A percentile compares a stretch with the other conserved stretches of the same genome.
Evolutionary conservation across 768 basidiomycete genomes (phyloP).

Genomic region (Rhodotorula paludigena): DNA sequence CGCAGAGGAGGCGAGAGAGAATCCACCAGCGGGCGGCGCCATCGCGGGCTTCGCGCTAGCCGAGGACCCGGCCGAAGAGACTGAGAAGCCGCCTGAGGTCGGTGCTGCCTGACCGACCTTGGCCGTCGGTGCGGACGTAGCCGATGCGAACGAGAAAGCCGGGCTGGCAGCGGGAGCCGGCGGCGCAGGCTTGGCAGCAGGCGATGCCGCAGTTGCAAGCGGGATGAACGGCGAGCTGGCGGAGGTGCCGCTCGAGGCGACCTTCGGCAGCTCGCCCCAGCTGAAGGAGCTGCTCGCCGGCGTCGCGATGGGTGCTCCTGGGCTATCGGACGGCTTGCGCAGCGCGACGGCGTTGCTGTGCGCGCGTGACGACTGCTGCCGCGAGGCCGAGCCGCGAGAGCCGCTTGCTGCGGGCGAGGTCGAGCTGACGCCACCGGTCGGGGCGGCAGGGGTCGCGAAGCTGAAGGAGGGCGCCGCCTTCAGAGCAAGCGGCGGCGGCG

Average conservation of each 20-base stretch:
- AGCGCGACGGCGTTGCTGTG: constrained; percentile 26
- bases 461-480: constrained; percentile 8
- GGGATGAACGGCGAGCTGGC: no score
- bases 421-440: neutral
- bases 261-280: constrained; percentile 26
- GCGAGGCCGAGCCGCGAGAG: constrained; percentile 10
- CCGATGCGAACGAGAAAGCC: neutral
- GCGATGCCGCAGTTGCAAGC: neutral
- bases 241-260: neutral
- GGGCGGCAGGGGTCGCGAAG: neutral
- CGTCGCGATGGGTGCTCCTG: neutral
- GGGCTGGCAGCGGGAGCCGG: neutral
- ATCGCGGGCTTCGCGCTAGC: neutral
- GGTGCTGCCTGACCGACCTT: no score
- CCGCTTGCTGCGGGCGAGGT: neutral
- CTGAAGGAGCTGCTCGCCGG: constrained; percentile 13
- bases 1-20: neutral
- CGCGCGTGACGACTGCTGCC: constrained; percentile 3
- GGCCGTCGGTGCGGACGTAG: neutral
- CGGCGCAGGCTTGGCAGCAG: neutral
- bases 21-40: no score
- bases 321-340: no score
- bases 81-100: no score
- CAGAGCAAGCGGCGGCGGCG: neutral
- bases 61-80: no score